Percentiles rank a stretch among this genome's conserved stretches.
Evolutionary conservation across 1,284 basidiomycete species (phyloP).

Genomic region (Ustilago loliicola): DNA sequence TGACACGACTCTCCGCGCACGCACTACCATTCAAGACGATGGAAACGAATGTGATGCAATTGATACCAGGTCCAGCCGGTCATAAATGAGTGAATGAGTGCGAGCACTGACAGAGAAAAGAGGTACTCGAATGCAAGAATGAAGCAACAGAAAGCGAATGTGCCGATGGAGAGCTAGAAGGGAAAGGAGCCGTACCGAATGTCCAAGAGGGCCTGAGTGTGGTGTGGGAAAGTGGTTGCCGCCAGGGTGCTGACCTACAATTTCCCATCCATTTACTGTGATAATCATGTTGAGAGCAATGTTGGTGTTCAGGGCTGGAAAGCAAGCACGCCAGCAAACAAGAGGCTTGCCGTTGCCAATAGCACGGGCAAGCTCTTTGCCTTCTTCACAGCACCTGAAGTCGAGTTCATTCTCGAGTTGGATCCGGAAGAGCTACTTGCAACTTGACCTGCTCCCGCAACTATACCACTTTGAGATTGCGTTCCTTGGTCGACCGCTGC

Average conservation of each 20-base stretch:
- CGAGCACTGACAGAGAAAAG: not conserved
- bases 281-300: too few relatives aligned
- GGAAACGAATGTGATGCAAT: not conserved
- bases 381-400: constrained; percentile 24
- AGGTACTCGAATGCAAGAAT: not conserved
- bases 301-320: constrained; percentile 20
- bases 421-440: constrained; percentile 14
- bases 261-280: not conserved
- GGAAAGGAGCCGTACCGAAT: not conserved
- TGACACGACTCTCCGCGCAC: not conserved
- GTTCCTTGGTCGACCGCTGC: constrained; percentile 6
- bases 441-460: not conserved
- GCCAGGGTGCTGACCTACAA: constrained; percentile 29
- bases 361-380: constrained; percentile 31
- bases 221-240: constrained; percentile 27
- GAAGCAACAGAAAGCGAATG: not conserved
- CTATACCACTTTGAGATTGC: not conserved
- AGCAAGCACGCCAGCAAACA: constrained; percentile 32
- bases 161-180: not conserved
- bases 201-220: not conserved
- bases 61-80: constrained; percentile 6
- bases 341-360: constrained; percentile 22
- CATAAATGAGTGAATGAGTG: not conserved
- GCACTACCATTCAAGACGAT: not conserved
- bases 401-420: constrained; percentile 32